A percentile compares a stretch with the other conserved stretches of the same genome.
Evolutionary conservation across 164 flowering plant genomes (phyloP).

Genomic region (Kingdonia uniflora): DNA sequence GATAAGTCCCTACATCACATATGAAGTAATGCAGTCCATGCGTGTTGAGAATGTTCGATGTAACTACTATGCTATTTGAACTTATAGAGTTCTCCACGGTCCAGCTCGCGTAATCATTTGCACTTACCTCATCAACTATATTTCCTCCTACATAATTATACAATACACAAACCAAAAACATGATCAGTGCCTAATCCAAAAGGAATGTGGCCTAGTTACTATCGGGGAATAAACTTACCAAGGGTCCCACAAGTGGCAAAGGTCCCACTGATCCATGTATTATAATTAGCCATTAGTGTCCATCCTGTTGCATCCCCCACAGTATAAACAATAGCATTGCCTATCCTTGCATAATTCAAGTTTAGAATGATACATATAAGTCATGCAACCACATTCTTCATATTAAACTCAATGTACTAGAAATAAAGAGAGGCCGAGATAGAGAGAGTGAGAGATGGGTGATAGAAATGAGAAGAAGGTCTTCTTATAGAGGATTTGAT

Average conservation of each 20-base stretch:
- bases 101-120: constrained; percentile 10
- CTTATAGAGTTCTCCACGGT: constrained; percentile 6
- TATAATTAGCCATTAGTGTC: constrained; percentile 23
- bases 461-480: too few relatives aligned
- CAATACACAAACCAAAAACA: neutral
- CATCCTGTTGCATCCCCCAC: constrained; percentile 43
- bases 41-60: constrained; percentile 6
- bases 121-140: constrained; percentile 14
- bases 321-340: constrained; percentile 21
- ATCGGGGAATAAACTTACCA: constrained; percentile 15
- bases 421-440: too few relatives aligned
- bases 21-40: constrained; percentile 12
- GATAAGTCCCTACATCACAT: too few relatives aligned
- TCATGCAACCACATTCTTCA: too few relatives aligned
- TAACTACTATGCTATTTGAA: constrained; percentile 4
- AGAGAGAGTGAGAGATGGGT: too few relatives aligned
- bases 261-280: constrained; percentile 32
- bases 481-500: too few relatives aligned
- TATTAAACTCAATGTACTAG: too few relatives aligned
- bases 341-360: constrained; percentile 9
- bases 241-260: constrained; percentile 35
- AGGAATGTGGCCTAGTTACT: too few relatives aligned
- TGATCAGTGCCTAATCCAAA: too few relatives aligned
- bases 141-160: constrained; percentile 15
- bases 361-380: neutral